A percentile compares a stretch with the other conserved stretches of the same genome.
Evolutionary conservation across 805 yeast genomes (phyloP).

Genomic region (Candida ortonii): DNA sequence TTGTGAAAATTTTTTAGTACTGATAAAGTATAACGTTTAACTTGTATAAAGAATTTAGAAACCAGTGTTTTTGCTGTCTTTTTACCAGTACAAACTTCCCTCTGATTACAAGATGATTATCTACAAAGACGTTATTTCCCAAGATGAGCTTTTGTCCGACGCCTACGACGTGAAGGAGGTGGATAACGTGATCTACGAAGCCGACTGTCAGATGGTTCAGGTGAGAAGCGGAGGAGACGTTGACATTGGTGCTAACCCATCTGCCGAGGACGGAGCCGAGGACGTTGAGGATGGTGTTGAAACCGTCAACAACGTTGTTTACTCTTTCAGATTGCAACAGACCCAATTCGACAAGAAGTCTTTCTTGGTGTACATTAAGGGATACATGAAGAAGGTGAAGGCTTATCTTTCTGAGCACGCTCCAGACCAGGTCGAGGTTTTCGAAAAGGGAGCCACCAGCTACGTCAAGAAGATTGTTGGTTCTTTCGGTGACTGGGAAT

Average conservation of each 20-base stretch:
- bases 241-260: constrained; percentile 99
- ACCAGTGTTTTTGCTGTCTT: too few relatives aligned
- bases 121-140: constrained; percentile 78
- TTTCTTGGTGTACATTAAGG: constrained; percentile 93
- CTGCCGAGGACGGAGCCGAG: constrained; percentile 92
- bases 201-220: constrained; percentile 89
- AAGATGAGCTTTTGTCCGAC: constrained; percentile 95
- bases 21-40: too few relatives aligned
- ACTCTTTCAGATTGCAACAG: constrained; percentile 97
- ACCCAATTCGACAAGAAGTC: constrained; percentile 98
- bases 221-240: constrained; percentile 84
- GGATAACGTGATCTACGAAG: constrained; percentile 92
- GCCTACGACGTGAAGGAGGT: constrained; percentile 90
- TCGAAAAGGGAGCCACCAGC: constrained; percentile 96
- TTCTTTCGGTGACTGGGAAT: constrained; percentile 98
- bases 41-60: too few relatives aligned
- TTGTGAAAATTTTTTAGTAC: constrained; percentile 13
- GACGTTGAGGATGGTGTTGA: constrained; percentile 80
- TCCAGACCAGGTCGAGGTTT: constrained; percentile 83
- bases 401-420: constrained; percentile 80
- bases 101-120: constrained; percentile 34
- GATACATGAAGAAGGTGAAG: constrained; percentile 97
- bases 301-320: constrained; percentile 96
- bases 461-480: constrained; percentile 95
- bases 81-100: neutral